phyloP scores from a whole-genome alignment of 1,284 basidiomycete species.

The Cryptococcus neoformans region DNA sequence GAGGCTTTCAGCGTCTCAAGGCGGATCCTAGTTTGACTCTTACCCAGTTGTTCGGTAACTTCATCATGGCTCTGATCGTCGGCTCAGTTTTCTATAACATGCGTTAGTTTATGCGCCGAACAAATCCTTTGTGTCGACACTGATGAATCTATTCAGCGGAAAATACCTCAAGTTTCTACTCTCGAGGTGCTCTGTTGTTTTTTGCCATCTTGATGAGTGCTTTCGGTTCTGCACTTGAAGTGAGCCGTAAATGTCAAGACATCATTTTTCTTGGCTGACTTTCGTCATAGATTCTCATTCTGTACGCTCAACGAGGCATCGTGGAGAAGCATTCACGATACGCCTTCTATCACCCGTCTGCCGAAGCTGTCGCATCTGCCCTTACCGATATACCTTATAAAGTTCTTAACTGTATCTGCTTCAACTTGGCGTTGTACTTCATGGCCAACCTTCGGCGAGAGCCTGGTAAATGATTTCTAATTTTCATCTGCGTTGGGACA shows the following conservation, averaged over 20 bases:
- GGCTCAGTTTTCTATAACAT: slow-evolving; percentile 50
- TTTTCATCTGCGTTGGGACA: background rate
- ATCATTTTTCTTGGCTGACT: background rate
- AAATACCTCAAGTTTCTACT: slow-evolving; percentile 38
- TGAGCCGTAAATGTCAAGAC: background rate
- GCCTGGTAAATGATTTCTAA: slow-evolving; percentile 20
- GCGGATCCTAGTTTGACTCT: slow-evolving; percentile 49
- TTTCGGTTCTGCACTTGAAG: slow-evolving; percentile 34
- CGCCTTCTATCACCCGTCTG: slow-evolving; percentile 52
- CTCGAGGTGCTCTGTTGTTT: slow-evolving; percentile 49
- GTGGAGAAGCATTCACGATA: slow-evolving; percentile 51
- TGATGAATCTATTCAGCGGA: slow-evolving; percentile 12
- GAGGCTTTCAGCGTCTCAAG: slow-evolving; percentile 49
- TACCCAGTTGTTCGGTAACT: slow-evolving; percentile 49
- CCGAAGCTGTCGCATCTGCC: slow-evolving; percentile 52
- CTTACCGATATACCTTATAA: slow-evolving; percentile 54
- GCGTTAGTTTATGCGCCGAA: slow-evolving; percentile 13
- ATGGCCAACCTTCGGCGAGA: slow-evolving; percentile 50
- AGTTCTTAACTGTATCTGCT: slow-evolving; percentile 43
- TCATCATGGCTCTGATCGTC: slow-evolving; percentile 50
- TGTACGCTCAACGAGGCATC: slow-evolving; percentile 52
- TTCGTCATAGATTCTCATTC: slow-evolving; percentile 44
- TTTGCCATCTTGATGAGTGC: slow-evolving; percentile 43
- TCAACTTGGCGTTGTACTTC: slow-evolving; percentile 51
- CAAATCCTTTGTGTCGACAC: background rate